phyloP scores from a whole-genome alignment of 306 rosid genomes.

The Geum urbanum region DNA sequence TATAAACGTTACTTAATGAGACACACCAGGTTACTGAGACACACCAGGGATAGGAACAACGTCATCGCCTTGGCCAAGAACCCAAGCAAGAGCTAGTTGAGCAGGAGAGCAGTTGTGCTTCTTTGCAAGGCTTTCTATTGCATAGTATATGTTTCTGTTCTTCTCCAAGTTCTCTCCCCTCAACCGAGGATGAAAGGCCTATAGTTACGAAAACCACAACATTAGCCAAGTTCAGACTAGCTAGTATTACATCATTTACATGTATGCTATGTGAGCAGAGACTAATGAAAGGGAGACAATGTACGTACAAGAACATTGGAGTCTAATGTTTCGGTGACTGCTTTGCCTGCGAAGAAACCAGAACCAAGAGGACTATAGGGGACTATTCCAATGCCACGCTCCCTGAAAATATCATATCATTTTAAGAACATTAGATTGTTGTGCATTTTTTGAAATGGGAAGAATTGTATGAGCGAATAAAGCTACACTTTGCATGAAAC shows the following conservation, averaged over 20 bases:
- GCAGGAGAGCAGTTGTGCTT: constrained; percentile 51
- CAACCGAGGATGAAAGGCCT: constrained; percentile 45
- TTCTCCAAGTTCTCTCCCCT: constrained; percentile 35
- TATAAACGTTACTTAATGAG: not conserved
- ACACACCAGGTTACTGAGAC: not conserved
- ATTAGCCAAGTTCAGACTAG: not conserved
- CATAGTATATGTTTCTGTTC: constrained; percentile 42
- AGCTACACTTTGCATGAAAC: not conserved
- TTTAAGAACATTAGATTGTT: no score
- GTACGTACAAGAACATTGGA: constrained; percentile 17
- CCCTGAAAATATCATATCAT: constrained; percentile 26
- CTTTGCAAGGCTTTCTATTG: constrained; percentile 40
- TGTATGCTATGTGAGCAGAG: not conserved
- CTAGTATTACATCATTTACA: no score
- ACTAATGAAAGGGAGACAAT: not conserved
- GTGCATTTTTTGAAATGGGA: not conserved
- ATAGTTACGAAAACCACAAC: not conserved
- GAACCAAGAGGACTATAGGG: constrained; percentile 65
- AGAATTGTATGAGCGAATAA: not conserved
- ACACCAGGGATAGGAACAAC: constrained; percentile 51
- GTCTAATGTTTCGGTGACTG: constrained; percentile 41
- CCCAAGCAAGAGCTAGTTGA: constrained; percentile 71
- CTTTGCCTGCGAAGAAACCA: constrained; percentile 69
- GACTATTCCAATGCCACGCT: constrained; percentile 63
- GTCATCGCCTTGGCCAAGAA: constrained; percentile 57